These are phyloP conservation scores for Ilyonectria robusta DNA, from an alignment of 2,329 filamentous ascomycete genomes.

Conservation along the genomic window DNA sequence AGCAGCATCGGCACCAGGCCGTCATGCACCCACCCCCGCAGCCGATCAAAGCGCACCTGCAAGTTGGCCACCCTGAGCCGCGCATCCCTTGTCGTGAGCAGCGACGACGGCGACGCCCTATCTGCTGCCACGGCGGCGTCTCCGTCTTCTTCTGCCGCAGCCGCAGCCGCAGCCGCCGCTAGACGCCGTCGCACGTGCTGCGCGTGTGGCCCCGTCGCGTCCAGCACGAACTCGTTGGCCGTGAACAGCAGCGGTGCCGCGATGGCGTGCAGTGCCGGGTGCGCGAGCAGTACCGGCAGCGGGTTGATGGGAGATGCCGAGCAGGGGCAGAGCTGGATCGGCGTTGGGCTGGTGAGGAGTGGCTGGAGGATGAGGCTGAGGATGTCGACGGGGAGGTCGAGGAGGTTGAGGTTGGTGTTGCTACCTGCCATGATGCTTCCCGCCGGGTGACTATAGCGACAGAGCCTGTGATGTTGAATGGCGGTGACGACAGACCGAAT, in stretches of 20 bases:
- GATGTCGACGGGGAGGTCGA: conserved; percentile 54
- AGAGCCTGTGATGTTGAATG: not conserved
- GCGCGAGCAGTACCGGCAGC: conserved; percentile 50
- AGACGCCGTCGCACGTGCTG: conserved; percentile 47
- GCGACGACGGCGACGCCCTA: conserved; percentile 22
- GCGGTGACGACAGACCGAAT: not conserved
- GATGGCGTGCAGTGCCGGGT: conserved; percentile 51
- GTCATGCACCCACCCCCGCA: conserved; percentile 52
- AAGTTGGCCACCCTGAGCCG: conserved; percentile 48
- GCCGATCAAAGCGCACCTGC: conserved; percentile 48
- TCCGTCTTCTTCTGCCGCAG: not conserved
- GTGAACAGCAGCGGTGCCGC: conserved; percentile 52
- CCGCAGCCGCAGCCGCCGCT: conserved; percentile 34
- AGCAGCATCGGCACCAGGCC: conserved; percentile 48
- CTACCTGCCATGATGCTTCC: conserved; percentile 31
- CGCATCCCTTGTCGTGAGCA: conserved; percentile 44
- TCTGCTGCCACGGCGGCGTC: not conserved
- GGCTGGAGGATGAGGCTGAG: conserved; percentile 50
- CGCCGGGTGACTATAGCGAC: conserved; percentile 5
- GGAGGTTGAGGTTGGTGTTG: conserved; percentile 44
- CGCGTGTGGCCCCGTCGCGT: conserved; percentile 47
- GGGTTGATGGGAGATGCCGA: conserved; percentile 40
- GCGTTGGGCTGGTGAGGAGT: conserved; percentile 44
- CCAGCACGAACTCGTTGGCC: conserved; percentile 51
- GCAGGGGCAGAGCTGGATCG: conserved; percentile 50